Conservation (phyloP, 768 basidiomycete genomes). For the Auricularia auricula-judae region DNA sequence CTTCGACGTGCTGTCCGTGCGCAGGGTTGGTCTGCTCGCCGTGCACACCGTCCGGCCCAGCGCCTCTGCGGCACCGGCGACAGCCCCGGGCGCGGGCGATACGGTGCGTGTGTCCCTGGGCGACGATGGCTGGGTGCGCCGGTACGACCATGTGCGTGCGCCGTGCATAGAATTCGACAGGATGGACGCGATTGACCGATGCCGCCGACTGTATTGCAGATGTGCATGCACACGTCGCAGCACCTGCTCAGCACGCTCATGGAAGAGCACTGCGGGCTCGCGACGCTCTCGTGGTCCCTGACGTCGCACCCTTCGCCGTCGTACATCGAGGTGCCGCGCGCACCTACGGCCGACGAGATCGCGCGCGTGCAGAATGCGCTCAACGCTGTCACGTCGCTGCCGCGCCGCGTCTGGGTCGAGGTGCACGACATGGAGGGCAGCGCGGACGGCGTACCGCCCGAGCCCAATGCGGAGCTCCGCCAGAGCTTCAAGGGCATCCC, state of each 20-base stretch:
- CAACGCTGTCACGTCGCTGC: constrained; percentile 59
- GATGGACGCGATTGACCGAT: background rate
- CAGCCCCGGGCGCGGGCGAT: constrained; percentile 37
- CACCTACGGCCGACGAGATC: constrained; percentile 56
- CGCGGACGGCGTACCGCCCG: constrained; percentile 2
- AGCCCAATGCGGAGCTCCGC: background rate
- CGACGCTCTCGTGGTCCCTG: constrained; percentile 77
- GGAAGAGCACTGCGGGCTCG: constrained; percentile 48
- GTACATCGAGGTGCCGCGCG: constrained; percentile 67
- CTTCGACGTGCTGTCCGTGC: constrained; percentile 55
- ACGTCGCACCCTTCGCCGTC: constrained; percentile 54
- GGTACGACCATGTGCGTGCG: constrained; percentile 60
- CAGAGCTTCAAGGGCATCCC: constrained; percentile 37
- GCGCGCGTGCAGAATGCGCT: constrained; percentile 46
- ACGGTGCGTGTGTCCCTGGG: constrained; percentile 35
- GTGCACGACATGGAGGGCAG: constrained; percentile 48
- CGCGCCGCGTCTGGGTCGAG: constrained; percentile 53
- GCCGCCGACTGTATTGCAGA: constrained; percentile 27
- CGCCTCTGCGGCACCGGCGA: constrained; percentile 30
- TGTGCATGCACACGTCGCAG: constrained; percentile 79
- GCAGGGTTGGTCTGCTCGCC: constrained; percentile 60
- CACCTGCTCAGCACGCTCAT: constrained; percentile 76
- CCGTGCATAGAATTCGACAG: background rate
- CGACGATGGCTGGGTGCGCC: constrained; percentile 46
- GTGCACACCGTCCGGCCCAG: constrained; percentile 52